Percentiles rank a stretch among this genome's conserved stretches.
phyloP scores from a whole-genome alignment of 768 basidiomycete genomes.

The Leccinum obscurum region DNA sequence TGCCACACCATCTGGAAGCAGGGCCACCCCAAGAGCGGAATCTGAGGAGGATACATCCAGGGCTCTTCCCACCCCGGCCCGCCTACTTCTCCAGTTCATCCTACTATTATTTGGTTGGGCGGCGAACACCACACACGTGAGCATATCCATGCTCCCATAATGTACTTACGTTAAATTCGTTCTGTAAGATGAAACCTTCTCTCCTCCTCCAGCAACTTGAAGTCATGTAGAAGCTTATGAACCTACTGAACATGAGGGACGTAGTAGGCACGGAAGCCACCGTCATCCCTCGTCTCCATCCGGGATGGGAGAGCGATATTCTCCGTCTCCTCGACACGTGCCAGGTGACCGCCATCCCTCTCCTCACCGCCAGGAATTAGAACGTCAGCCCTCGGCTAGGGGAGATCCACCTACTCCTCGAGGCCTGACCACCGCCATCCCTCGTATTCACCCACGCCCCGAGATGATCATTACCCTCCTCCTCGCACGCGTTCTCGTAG shows the following conservation, averaged over 20 bases:
- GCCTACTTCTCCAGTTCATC: conserved; percentile 23
- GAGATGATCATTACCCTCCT: too few species aligned
- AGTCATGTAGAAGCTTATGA: conserved; percentile 1
- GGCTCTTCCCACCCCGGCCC: conserved; percentile 3
- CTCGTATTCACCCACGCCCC: too few species aligned
- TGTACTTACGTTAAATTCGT: conserved; percentile 9
- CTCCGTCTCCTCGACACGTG: too few species aligned
- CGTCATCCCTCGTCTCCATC: too few species aligned
- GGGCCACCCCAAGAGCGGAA: conserved; percentile 12
- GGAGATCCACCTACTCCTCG: too few species aligned
- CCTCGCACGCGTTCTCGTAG: too few species aligned
- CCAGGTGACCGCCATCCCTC: too few species aligned
- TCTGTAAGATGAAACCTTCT: conserved; percentile 17
- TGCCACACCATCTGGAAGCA: conserved; percentile 6
- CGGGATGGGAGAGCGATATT: too few species aligned
- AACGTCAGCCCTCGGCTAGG: too few species aligned
- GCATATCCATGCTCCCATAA: neutral
- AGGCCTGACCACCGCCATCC: too few species aligned
- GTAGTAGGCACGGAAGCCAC: too few species aligned
- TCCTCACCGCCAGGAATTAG: too few species aligned
- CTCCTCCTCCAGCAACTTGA: conserved; percentile 7
- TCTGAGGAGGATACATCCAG: neutral
- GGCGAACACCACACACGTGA: conserved; percentile 20
- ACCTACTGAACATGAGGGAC: conserved; percentile 7
- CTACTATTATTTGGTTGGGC: conserved; percentile 32